Evolutionary conservation across 2,329 filamentous ascomycete genomes (phyloP), one percentile per base, ranked within the genome.

Genomic region (Trichoderma oligosporum): DNA sequence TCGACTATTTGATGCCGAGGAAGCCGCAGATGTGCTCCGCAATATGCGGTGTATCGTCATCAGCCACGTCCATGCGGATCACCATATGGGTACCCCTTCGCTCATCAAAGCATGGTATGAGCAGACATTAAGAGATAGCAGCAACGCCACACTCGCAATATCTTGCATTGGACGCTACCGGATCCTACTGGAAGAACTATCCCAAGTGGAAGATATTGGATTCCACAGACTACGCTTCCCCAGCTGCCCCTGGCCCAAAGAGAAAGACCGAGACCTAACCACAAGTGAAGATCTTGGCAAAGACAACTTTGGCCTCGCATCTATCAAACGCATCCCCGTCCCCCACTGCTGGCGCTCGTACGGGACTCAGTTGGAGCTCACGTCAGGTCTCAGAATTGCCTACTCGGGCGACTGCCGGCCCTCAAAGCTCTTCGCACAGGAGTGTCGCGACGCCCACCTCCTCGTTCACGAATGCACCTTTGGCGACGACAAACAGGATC

Each of bases 391-490:
- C 70, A 94, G 93, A 69, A 80, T 96, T 57, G 90, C 91, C 44
- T 99, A 96, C 74, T 96, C 90, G 4, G 94, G 94, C 56, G 94
- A 99, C 75, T 97, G 93, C 70, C 83, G 94, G 6, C 94, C 94
- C 0, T 90, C 84, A 4, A 66, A 74, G 2, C 68, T 74, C 0
- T 97, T 99, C 67, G 83, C 84, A 0, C 64, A 72, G 11, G 87
- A 93, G 49, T 95, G 89, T 44, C 75, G 76, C 44, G 85, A 85
- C 61, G 86, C 88, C 2, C 96, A 93, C 12, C 80, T 99, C 6
- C 82, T 97, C 4, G 84, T 99, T 56, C 94, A 99, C 75, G 94
- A 99, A 78, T 92, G 91, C 61, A 99, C 94, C 0, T 97, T 99
- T 68, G 90, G 94, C 64, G 90, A 96, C 68, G 89, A 94, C 65